Percentiles rank a stretch among this genome's conserved stretches.
These are phyloP conservation scores for Pirum gemmata DNA, from an alignment of 78 protist species.

Conservation along the genomic window DNA sequence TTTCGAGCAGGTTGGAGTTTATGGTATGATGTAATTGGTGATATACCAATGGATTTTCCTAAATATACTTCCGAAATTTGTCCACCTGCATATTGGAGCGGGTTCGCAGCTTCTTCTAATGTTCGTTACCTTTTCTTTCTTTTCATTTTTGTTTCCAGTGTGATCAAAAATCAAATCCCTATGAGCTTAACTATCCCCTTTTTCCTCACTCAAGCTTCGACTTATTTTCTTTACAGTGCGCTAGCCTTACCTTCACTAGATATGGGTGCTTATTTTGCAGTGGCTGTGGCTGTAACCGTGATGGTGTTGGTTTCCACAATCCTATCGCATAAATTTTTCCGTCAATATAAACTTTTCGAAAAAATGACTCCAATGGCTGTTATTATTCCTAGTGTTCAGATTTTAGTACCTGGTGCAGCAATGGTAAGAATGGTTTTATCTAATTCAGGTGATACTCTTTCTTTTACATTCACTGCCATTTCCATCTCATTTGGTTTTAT, in stretches of 20 bases:
- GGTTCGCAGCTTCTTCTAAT: background rate
- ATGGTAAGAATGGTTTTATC: too few species aligned
- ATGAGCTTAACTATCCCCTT: background rate
- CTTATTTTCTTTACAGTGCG: background rate
- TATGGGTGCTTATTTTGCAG: background rate
- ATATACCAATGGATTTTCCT: background rate
- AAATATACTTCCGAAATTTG: background rate
- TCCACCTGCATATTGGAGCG: background rate
- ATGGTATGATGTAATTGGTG: background rate
- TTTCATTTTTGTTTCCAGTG: background rate
- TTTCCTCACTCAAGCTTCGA: background rate
- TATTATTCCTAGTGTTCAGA: background rate
- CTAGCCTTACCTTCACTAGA: background rate
- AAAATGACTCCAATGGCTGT: background rate
- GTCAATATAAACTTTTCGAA: background rate
- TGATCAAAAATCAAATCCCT: background rate
- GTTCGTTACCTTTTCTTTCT: background rate
- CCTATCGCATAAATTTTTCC: background rate
- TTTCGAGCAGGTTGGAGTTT: background rate
- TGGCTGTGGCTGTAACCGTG: background rate
- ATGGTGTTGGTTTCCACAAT: background rate
- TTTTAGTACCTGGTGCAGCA: too few species aligned
- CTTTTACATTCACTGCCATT: background rate
- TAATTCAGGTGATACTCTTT: background rate
- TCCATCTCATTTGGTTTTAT: background rate